Evolutionary conservation across 1,284 basidiomycete species (phyloP).

Genomic region (Butyriboletus appendiculatus): DNA sequence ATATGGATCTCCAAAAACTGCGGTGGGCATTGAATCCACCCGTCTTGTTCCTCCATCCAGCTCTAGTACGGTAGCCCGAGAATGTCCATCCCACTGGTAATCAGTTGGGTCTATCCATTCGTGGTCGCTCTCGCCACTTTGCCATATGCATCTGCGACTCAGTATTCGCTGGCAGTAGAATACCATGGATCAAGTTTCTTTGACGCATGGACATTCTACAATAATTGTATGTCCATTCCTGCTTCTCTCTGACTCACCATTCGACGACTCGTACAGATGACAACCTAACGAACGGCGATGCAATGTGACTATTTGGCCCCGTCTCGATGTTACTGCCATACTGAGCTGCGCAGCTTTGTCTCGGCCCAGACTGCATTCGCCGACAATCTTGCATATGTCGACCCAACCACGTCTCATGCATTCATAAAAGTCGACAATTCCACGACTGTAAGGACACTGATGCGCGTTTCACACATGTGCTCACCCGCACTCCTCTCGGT

Average conservation of each 20-base stretch:
- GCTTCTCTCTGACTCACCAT: background rate
- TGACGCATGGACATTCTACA: conserved; percentile 55
- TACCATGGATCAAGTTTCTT: conserved; percentile 56
- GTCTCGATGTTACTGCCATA: background rate
- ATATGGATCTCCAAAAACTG: conserved; percentile 1
- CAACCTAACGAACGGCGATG: conserved; percentile 72
- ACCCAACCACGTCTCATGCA: conserved; percentile 56
- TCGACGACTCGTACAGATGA: conserved; percentile 48
- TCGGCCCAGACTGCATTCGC: conserved; percentile 49
- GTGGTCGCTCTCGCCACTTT: conserved; percentile 8
- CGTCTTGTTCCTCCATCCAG: background rate
- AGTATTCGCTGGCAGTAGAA: conserved; percentile 48
- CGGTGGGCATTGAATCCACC: background rate
- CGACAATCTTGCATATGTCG: conserved; percentile 60
- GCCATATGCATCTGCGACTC: conserved; percentile 20
- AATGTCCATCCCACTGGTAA: conserved; percentile 9
- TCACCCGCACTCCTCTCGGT: background rate
- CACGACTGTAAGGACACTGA: conserved; percentile 41
- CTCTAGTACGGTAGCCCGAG: background rate
- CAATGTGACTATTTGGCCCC: conserved; percentile 39
- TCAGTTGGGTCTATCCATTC: conserved; percentile 10
- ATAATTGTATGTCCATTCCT: conserved; percentile 41
- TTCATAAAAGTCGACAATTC: conserved; percentile 76
- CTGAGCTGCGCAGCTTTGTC: conserved; percentile 48
- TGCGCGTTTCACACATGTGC: background rate